Conservation (phyloP, 176 grass and related monocot species). For the Leersia perrieri region DNA sequence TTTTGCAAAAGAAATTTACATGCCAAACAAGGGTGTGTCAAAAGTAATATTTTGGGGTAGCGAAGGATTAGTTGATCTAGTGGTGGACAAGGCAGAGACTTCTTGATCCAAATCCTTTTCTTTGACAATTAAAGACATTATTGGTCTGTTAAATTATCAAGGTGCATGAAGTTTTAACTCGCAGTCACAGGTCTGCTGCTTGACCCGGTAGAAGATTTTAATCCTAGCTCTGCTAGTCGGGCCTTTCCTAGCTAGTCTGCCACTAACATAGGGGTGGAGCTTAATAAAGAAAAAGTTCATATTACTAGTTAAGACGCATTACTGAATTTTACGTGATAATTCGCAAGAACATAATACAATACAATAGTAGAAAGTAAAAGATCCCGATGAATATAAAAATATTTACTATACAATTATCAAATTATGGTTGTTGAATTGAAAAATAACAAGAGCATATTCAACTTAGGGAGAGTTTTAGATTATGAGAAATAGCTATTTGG, state of each 20-base stretch:
- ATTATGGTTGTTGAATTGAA: too few species aligned
- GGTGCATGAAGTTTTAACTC: neutral
- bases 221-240: neutral
- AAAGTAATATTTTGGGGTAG: neutral
- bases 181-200: neutral
- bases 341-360: neutral
- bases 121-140: neutral
- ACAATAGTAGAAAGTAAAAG: neutral
- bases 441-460: too few species aligned
- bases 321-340: neutral
- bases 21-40: neutral
- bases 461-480: too few species aligned
- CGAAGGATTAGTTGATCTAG: neutral
- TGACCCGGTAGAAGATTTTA: neutral
- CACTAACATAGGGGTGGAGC: neutral
- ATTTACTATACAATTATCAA: too few species aligned
- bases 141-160: neutral
- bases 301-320: neutral
- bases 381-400: neutral
- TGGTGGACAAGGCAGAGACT: neutral
- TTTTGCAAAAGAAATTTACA: neutral
- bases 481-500: too few species aligned
- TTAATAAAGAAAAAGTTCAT: neutral
- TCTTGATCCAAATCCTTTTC: neutral
- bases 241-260: too few species aligned